Evolutionary conservation across 768 basidiomycete genomes (phyloP).

Genomic region (Suillus americanus): DNA sequence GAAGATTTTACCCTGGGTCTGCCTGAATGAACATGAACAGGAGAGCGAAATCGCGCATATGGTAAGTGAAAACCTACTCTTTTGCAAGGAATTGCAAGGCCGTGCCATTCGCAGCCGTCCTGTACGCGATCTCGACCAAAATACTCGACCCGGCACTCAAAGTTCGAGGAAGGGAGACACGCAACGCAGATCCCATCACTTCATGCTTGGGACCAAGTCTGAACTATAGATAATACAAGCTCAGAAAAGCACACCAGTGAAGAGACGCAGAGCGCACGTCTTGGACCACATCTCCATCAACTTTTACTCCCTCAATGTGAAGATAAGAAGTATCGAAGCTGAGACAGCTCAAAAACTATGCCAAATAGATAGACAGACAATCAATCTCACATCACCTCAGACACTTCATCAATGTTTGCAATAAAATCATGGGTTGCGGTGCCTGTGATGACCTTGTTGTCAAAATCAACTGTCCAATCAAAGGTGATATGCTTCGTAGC

Average conservation of each 20-base stretch:
- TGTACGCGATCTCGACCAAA: conserved; percentile 40
- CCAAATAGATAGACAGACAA: neutral
- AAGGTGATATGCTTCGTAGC: conserved; percentile 49
- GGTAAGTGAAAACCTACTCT: conserved; percentile 25
- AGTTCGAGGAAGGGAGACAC: conserved; percentile 29
- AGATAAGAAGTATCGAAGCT: conserved; percentile 56
- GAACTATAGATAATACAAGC: conserved; percentile 20
- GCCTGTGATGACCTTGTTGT: conserved; percentile 44
- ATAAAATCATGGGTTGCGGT: conserved; percentile 44
- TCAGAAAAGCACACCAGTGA: neutral
- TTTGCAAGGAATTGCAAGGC: conserved; percentile 57
- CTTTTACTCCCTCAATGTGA: conserved; percentile 38
- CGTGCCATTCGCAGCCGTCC: conserved; percentile 44
- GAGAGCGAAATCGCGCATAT: neutral
- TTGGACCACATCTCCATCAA: conserved; percentile 34
- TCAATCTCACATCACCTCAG: conserved; percentile 41
- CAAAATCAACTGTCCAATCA: conserved; percentile 60
- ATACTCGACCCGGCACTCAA: conserved; percentile 24
- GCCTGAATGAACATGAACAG: conserved; percentile 26
- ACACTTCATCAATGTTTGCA: conserved; percentile 36
- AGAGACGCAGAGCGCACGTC: conserved; percentile 18
- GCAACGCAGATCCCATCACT: conserved; percentile 43
- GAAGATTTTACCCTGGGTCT: conserved; percentile 54
- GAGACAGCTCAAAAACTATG: conserved; percentile 5
- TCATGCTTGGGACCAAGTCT: conserved; percentile 30